These are phyloP conservation scores for Tephrocybe sp. DNA, from an alignment of 768 basidiomycete species.

Conservation along the genomic window DNA sequence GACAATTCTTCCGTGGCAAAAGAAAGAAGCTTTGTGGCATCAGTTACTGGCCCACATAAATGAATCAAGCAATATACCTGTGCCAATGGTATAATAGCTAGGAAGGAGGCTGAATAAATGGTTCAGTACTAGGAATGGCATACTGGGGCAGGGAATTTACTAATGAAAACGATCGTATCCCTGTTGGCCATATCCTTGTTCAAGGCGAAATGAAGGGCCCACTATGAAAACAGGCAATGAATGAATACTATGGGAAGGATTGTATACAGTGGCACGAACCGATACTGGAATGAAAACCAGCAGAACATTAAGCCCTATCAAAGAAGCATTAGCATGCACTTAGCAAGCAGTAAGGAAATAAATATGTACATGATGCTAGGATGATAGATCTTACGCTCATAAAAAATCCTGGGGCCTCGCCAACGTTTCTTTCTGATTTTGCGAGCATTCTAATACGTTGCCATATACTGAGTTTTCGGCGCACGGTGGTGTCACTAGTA, in stretches of 20 bases:
- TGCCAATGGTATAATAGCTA: conserved; percentile 83
- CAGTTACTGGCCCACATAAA: not conserved
- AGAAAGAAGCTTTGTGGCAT: conserved; percentile 54
- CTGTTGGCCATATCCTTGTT: conserved; percentile 31
- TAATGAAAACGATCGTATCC: conserved; percentile 69
- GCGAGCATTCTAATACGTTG: no score
- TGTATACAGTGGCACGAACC: conserved; percentile 31
- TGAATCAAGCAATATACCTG: conserved; percentile 42
- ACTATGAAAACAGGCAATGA: conserved; percentile 39
- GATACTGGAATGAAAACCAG: conserved; percentile 72
- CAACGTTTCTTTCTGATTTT: no score
- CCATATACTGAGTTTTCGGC: no score
- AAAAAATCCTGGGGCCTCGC: conserved; percentile 40
- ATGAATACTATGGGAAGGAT: not conserved
- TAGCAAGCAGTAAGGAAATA: not conserved
- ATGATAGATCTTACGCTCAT: conserved; percentile 54
- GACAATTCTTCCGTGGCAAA: conserved; percentile 88
- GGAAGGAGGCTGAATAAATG: conserved; percentile 55
- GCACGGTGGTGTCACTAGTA: not conserved
- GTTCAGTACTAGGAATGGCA: not conserved
- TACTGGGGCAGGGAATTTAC: conserved; percentile 40
- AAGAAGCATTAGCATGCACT: not conserved
- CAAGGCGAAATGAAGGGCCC: conserved; percentile 67
- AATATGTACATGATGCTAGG: conserved; percentile 51
- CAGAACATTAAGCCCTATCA: conserved; percentile 65